A percentile compares a stretch with the other conserved stretches of the same genome.
Evolutionary conservation across 75 land plant genomes (phyloP).

Genomic region (Pinus albicaulis): DNA sequence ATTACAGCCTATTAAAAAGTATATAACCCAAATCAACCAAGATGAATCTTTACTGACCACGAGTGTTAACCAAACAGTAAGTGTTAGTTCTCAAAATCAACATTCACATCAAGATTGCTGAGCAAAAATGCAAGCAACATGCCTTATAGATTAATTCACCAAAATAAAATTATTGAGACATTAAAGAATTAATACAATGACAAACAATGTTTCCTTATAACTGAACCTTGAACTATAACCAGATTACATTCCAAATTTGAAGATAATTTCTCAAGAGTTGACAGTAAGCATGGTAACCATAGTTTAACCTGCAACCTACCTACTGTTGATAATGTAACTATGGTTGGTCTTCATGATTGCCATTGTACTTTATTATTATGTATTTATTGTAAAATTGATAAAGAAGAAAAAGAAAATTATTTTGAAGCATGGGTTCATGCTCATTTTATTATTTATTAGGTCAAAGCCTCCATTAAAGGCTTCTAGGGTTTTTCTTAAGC

Average conservation of each 20-base stretch:
- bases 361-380: too few relatives aligned
- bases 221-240: background rate
- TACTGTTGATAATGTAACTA: too few relatives aligned
- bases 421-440: too few relatives aligned
- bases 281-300: too few relatives aligned
- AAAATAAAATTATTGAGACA: background rate
- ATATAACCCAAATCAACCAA: background rate
- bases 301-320: too few relatives aligned
- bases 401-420: too few relatives aligned
- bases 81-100: background rate
- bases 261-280: background rate
- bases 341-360: too few relatives aligned
- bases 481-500: too few relatives aligned
- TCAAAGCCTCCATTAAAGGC: too few relatives aligned
- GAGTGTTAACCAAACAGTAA: background rate
- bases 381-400: too few relatives aligned
- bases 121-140: constrained; percentile 2
- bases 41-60: background rate
- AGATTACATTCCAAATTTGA: background rate
- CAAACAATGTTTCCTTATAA: background rate
- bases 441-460: too few relatives aligned
- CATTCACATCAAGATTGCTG: background rate
- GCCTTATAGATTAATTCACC: background rate
- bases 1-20: background rate
- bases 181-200: background rate